Evolutionary conservation across 176 grass and related monocot species (phyloP).

Genomic region (Dactylis glomerata): DNA sequence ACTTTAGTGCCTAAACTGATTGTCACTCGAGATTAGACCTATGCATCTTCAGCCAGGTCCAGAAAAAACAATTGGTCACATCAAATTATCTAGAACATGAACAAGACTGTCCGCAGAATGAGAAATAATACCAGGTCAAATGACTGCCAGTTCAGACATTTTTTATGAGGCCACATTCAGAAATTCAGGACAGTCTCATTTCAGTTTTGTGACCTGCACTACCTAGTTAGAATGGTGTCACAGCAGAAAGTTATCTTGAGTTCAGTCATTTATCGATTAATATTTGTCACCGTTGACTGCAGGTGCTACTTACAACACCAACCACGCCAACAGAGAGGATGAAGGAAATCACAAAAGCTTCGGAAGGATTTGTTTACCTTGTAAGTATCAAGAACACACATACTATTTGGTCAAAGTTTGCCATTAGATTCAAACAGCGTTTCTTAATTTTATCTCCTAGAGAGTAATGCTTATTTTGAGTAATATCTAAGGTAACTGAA

Average conservation of each 20-base stretch:
- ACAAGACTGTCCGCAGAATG: background rate
- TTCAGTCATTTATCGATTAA: background rate
- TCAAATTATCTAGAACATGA: background rate
- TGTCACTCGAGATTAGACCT: background rate
- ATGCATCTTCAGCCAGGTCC: background rate
- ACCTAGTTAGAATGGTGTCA: background rate
- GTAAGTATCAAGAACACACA: conserved; percentile 40
- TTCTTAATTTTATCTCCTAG: background rate
- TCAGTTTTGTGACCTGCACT: background rate
- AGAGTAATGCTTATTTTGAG: background rate
- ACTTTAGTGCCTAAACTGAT: background rate
- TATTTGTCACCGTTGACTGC: background rate
- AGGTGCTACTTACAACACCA: conserved; percentile 92
- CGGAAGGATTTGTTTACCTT: conserved; percentile 94
- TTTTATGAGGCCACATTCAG: background rate
- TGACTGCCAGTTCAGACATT: background rate
- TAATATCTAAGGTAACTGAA: background rate
- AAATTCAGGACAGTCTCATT: background rate
- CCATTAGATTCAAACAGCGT: background rate
- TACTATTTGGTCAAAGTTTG: conserved; percentile 11
- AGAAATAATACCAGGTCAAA: background rate
- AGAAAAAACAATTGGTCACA: background rate
- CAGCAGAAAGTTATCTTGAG: background rate
- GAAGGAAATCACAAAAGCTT: conserved; percentile 72
- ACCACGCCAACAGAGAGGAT: conserved; percentile 88